A percentile compares a stretch with the other conserved stretches of the same genome.
These are phyloP conservation scores for Crithidia fasciculata DNA, from an alignment of 208 protist species.

Conservation along the genomic window DNA sequence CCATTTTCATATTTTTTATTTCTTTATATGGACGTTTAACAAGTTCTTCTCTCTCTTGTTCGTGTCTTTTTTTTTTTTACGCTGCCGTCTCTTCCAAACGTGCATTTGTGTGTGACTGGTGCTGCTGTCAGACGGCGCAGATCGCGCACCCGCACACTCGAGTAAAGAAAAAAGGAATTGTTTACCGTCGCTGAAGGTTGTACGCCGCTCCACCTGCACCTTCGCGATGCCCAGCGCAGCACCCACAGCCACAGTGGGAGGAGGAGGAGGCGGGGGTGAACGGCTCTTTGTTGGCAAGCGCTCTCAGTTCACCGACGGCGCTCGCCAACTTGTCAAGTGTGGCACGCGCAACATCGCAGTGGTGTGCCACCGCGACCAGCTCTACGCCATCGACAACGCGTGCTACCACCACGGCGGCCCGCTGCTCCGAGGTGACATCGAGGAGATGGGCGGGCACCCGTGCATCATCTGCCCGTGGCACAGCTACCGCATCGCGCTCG, in stretches of 20 bases:
- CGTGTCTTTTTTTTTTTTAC: background rate
- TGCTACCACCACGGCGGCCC: slow-evolving; percentile 93
- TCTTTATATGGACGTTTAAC: too few species aligned
- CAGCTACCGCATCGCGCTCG: slow-evolving; percentile 87
- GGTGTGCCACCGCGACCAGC: slow-evolving; percentile 54
- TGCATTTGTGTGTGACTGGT: too few species aligned
- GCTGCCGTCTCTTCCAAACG: background rate
- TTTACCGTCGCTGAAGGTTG: too few species aligned
- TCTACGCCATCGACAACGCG: slow-evolving; percentile 92
- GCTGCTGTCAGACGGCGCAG: too few species aligned
- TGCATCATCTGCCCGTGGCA: slow-evolving; percentile 94
- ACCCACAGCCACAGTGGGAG: background rate
- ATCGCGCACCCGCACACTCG: too few species aligned
- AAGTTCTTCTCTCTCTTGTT: too few species aligned
- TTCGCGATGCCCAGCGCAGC: too few species aligned
- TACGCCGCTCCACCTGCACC: too few species aligned
- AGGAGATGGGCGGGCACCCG: slow-evolving; percentile 87
- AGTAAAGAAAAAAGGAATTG: too few species aligned
- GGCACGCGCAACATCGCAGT: slow-evolving; percentile 87
- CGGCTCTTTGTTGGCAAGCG: slow-evolving; percentile 39
- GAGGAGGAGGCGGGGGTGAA: too few species aligned
- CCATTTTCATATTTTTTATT: slow-evolving; percentile 7
- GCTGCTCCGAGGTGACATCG: slow-evolving; percentile 89
- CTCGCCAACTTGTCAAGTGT: slow-evolving; percentile 78
- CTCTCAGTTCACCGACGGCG: slow-evolving; percentile 44